Base-by-base conservation (phyloP, 2,329 filamentous ascomycete species). In the Sphaerulina vaccinii region DNA sequence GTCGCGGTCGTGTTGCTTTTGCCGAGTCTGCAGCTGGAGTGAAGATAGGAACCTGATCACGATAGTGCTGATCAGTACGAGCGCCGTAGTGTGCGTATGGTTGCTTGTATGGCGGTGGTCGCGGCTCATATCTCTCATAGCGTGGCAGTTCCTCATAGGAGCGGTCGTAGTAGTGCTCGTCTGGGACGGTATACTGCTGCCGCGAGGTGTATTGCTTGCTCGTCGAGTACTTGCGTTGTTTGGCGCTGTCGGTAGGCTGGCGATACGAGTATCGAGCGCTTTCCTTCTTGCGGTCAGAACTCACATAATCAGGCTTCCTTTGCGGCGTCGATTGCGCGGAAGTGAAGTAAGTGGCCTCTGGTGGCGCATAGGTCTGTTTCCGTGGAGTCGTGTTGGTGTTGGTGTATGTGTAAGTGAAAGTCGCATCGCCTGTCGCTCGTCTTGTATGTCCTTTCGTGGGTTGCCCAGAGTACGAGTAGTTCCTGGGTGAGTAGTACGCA, bases 291-390 rank as follows among this genome's bases (percentile, higher is more conserved):
- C 68, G 68, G 63, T 68, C 70, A 72, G 74, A 78, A 85, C 82
- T 85, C 84, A 85, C 82, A 84, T 81, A 79, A 72, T 84, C 80
- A 70, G 73, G 65, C 70, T 79, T 76, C 72, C 72, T 79, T 74
- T 72, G 76, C 69, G 73, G 75, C 69, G 75, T 79, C 70, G 69
- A 77, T 49, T 67, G 65, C 55, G 66, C 61, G 38, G 65, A 65
- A 38, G 78, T 73, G 62, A 78, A 74, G 51, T 59, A 61, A 50
- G 59, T 52, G 52, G 49, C 49, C 55, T 61, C 59, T 49, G 59
- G 57, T 22, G 44, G 24, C 27, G 56, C 19, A 22, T 58, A 55
- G 24, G 54, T 43, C 32, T 55, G 43, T 37, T 58, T 61, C 24
- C 58, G 55, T 19, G 61, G 61, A 29, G 54, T n/a, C n/a, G n/a